Evolutionary conservation across 257 asterid genomes (phyloP), one percentile per base, ranked within the genome.

Genomic region (Scutellaria barbata): DNA sequence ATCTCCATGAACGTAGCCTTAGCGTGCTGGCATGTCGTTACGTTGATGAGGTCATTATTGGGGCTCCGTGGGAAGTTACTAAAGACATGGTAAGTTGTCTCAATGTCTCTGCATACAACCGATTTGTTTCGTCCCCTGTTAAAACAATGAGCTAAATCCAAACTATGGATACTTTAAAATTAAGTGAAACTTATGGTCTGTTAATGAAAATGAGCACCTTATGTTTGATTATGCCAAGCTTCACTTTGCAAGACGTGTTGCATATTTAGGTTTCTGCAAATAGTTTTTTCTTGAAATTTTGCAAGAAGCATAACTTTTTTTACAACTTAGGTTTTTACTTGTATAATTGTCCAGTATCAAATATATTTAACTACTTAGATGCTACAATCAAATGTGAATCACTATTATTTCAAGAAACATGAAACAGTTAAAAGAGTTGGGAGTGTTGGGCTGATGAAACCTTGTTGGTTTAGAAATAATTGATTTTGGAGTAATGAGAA

Each of bases 41-140:
- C 68, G 98, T 94, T 76, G 97, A 94, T 73, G 98, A 94, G 80
- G 95, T 94, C 84, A 87, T 94, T 46, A 89, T 94, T 17, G 98
- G 98, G 7, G 96, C 96, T 54, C 98, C 98, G 64, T 86, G 87
- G 95, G 90, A 84, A 83, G 88, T 94, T 72, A 83, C 91, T 17
- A 78, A 84, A 79, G 98, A 94, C 56, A 75, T 91, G 98, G 98
- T 94, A 79, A 63, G 83, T 55, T 13, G 10, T 22, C 25, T 55
- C 41, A 30, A 0, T 33, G 33, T 41, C 40, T 46, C 40, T 46
- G 37, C 72, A 59, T 40, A 18, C 48, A 10, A 35, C 25, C 72
- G 47, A 71, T 30, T 25, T 51, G 45, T 52, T 18, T 46, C 35
- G 18, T 65, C 54, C 17, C 39, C 17, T 54, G 52, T 54, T 7